Evolutionary conservation across 2,329 filamentous ascomycete species (phyloP).

Genomic region (Calonectria pseudoreteaudii): DNA sequence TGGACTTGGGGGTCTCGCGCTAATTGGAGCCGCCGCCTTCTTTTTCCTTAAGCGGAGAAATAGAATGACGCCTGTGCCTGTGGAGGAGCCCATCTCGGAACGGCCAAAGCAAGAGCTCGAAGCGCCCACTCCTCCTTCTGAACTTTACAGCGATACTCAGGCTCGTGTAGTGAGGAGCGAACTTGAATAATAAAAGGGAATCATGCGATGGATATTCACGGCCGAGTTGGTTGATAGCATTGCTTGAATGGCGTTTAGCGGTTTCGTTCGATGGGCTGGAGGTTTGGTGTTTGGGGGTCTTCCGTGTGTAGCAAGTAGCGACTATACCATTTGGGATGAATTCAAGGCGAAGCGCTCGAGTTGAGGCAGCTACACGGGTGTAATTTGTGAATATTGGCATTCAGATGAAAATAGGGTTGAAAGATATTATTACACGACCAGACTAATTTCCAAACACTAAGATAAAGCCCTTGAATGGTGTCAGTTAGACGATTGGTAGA

Average conservation of each 20-base stretch:
- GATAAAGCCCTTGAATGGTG: no score
- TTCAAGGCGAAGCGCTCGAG: neutral
- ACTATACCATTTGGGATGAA: neutral
- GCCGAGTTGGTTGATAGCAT: no score
- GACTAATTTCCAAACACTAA: no score
- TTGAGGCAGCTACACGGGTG: neutral
- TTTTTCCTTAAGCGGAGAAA: slow-evolving; percentile 5
- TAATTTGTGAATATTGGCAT: no score
- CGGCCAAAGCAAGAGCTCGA: neutral
- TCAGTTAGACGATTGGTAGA: no score
- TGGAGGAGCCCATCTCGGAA: neutral
- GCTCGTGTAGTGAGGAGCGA: neutral
- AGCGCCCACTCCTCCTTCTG: neutral
- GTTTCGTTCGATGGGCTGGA: neutral
- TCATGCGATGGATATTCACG: neutral
- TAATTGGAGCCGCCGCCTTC: slow-evolving; percentile 17
- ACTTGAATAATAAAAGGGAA: neutral
- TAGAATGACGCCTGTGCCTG: neutral
- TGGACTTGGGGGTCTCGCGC: slow-evolving; percentile 8
- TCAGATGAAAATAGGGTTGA: no score
- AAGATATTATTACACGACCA: no score
- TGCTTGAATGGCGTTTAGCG: neutral
- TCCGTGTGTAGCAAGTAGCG: neutral
- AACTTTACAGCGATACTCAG: neutral
- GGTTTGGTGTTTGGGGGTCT: neutral